A percentile compares a stretch with the other conserved stretches of the same genome.
Evolutionary conservation across 2,329 filamentous ascomycete species (phyloP).

Genomic region (Exophiala alcalophila): DNA sequence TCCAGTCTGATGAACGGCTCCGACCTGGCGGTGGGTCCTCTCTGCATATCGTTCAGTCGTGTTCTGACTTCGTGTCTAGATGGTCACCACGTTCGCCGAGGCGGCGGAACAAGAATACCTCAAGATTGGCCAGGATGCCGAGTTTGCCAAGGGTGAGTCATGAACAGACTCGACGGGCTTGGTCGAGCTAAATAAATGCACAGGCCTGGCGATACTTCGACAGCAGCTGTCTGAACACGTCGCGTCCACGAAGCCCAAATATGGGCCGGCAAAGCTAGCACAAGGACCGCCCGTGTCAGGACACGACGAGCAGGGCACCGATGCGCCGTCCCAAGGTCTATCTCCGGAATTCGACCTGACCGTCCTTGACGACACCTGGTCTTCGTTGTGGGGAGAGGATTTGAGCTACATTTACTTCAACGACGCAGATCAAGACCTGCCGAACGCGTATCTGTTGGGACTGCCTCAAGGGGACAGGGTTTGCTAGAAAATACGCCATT

Average conservation of each 20-base stretch:
- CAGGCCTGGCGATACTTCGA: neutral
- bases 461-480: slow-evolving; percentile 1
- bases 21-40: slow-evolving; percentile 4
- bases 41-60: too few relatives aligned
- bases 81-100: slow-evolving; percentile 5
- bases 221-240: slow-evolving; percentile 3
- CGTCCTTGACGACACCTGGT: slow-evolving; percentile 2
- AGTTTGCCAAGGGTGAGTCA: slow-evolving; percentile 4
- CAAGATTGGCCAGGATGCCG: slow-evolving; percentile 4
- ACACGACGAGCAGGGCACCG: neutral
- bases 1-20: slow-evolving; percentile 6
- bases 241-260: neutral
- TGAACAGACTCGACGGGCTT: too few relatives aligned
- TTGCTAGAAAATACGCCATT: neutral
- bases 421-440: slow-evolving; percentile 24
- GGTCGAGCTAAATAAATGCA: neutral
- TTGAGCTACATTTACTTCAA: slow-evolving; percentile 3
- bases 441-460: slow-evolving; percentile 6
- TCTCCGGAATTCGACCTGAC: slow-evolving; percentile 1
- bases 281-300: neutral
- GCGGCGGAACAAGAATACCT: slow-evolving; percentile 4
- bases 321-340: neutral
- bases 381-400: slow-evolving; percentile 6
- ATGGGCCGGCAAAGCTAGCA: neutral
- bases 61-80: neutral